Conservation (phyloP, 225 moss, liverwort and hornwort genomes). For the Physcomitrium patens region DNA sequence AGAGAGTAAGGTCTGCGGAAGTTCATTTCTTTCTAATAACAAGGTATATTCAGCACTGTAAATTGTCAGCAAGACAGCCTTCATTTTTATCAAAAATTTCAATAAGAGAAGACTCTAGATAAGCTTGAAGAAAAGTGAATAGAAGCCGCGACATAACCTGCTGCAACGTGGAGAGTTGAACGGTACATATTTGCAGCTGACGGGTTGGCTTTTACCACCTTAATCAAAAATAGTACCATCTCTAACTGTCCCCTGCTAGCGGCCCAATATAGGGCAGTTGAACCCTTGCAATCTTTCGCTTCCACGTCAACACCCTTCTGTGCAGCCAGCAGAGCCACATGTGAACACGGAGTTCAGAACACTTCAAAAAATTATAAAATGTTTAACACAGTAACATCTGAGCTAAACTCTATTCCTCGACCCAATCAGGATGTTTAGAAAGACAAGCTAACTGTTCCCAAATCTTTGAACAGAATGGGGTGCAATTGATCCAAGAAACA, state of each 20-base stretch:
- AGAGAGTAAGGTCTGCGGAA: not conserved
- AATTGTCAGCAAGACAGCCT: not conserved
- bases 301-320: slow-evolving; percentile 57
- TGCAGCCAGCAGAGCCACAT: slow-evolving; percentile 30
- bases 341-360: not conserved
- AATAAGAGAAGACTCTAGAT: not conserved
- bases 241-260: slow-evolving; percentile 53
- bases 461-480: too few species aligned
- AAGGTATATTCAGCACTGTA: not conserved
- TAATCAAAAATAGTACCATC: slow-evolving; percentile 42
- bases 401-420: not conserved
- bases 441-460: too few species aligned
- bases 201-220: slow-evolving; percentile 49
- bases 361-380: not conserved
- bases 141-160: slow-evolving; percentile 36
- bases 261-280: slow-evolving; percentile 61
- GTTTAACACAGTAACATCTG: too few species aligned
- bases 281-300: slow-evolving; percentile 52
- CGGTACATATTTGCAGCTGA: slow-evolving; percentile 58
- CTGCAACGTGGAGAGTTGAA: slow-evolving; percentile 59
- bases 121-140: slow-evolving; percentile 2
- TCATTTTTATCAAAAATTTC: not conserved
- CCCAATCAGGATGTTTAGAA: not conserved
- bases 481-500: slow-evolving; percentile 7
- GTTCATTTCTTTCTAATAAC: not conserved